Percentiles rank a stretch among this genome's conserved stretches.
Evolutionary conservation across 2,329 filamentous ascomycete genomes (phyloP).

Genomic region (Colletotrichum sp.): DNA sequence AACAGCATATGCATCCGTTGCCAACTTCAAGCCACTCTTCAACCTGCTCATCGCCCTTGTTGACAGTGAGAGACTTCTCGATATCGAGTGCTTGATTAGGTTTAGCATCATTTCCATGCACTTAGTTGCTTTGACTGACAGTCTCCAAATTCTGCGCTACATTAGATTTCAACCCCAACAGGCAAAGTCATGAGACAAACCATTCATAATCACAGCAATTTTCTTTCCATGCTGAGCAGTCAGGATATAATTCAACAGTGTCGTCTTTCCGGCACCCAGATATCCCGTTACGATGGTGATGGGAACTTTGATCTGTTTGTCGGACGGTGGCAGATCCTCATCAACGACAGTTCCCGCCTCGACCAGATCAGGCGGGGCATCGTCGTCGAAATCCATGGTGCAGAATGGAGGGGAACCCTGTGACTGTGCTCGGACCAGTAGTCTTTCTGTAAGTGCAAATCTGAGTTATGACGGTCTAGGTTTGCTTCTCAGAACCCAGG

Average conservation of each 20-base stretch:
- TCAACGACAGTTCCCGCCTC: conserved; percentile 43
- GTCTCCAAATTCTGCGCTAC: conserved; percentile 74
- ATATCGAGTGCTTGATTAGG: conserved; percentile 78
- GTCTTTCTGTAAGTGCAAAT: not conserved
- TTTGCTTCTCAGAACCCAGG: not conserved
- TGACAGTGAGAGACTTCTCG: conserved; percentile 93
- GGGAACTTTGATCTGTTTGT: conserved; percentile 71
- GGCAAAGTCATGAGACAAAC: conserved; percentile 38
- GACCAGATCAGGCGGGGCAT: conserved; percentile 69
- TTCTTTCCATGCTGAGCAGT: conserved; percentile 96
- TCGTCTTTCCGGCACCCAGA: conserved; percentile 94
- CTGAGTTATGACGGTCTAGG: not conserved
- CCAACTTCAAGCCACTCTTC: conserved; percentile 96
- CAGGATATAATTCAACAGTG: conserved; percentile 92
- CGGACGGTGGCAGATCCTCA: conserved; percentile 43
- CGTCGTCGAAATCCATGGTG: conserved; percentile 69
- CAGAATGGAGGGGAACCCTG: conserved; percentile 15
- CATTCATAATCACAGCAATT: conserved; percentile 97
- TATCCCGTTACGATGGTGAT: conserved; percentile 92
- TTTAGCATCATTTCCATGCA: not conserved
- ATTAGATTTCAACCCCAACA: conserved; percentile 14
- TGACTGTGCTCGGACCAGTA: conserved; percentile 9
- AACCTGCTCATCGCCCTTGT: conserved; percentile 79
- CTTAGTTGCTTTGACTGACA: conserved; percentile 54
- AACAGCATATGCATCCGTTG: conserved; percentile 98